phyloP scores from a whole-genome alignment of 208 protist species.

The Acanthamoeba lenticulata region DNA sequence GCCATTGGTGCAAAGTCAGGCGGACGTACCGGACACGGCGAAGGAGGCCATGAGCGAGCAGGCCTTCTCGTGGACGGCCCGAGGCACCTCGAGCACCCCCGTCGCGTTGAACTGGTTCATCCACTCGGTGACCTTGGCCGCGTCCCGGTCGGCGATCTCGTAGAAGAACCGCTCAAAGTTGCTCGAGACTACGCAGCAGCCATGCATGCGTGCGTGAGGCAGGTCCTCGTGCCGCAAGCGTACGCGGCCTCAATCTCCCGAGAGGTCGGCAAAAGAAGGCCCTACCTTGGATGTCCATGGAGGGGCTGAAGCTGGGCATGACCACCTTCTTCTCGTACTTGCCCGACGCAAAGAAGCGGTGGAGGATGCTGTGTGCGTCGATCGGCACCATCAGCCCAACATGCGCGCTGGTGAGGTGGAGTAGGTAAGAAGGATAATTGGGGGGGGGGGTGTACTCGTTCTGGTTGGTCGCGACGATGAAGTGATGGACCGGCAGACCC shows the following conservation, averaged over 20 bases:
- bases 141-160: neutral
- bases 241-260: too few relatives aligned
- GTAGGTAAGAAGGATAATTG: neutral
- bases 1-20: neutral
- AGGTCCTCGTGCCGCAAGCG: too few relatives aligned
- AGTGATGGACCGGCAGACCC: conserved; percentile 89
- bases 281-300: conserved; percentile 70
- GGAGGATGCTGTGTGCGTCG: neutral
- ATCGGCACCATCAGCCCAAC: neutral
- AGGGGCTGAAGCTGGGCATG: conserved; percentile 59
- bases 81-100: neutral
- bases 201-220: too few relatives aligned
- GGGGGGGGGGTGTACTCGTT: conserved; percentile 96
- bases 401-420: neutral
- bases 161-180: conserved; percentile 67
- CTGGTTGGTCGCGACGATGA: conserved; percentile 95
- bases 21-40: neutral
- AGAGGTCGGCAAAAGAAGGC: too few relatives aligned
- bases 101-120: conserved; percentile 43
- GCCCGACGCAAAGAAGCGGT: conserved; percentile 43
- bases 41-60: conserved; percentile 35
- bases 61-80: conserved; percentile 1
- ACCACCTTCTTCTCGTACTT: conserved; percentile 39
- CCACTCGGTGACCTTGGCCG: neutral
- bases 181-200: conserved; percentile 37